Conservation (phyloP, 2,329 filamentous ascomycete species). For the Graphiopsis chlorocephala region DNA sequence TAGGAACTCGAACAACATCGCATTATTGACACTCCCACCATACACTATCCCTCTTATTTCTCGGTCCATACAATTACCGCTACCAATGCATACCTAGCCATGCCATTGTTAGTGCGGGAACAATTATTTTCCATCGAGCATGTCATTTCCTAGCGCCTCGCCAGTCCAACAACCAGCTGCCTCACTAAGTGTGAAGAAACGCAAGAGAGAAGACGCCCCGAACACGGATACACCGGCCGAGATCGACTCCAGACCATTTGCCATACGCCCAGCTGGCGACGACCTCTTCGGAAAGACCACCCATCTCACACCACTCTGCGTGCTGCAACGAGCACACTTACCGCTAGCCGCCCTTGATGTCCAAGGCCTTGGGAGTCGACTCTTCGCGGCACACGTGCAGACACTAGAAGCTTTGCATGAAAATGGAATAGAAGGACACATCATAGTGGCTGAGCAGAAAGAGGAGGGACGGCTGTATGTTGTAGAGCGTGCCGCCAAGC, state of each 20-base stretch:
- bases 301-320: constrained; percentile 31
- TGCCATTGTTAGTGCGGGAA: constrained; percentile 5
- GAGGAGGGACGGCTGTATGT: constrained; percentile 56
- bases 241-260: constrained; percentile 28
- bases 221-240: constrained; percentile 12
- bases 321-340: constrained; percentile 60
- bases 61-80: background rate
- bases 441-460: constrained; percentile 62
- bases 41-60: background rate
- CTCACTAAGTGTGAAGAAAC: constrained; percentile 17
- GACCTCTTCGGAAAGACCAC: constrained; percentile 27
- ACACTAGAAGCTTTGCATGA: constrained; percentile 59
- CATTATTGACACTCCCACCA: background rate
- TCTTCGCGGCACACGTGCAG: constrained; percentile 61
- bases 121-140: constrained; percentile 1
- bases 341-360: constrained; percentile 63
- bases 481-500: constrained; percentile 62
- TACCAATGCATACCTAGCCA: constrained; percentile 11
- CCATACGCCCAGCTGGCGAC: constrained; percentile 24
- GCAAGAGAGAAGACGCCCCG: constrained; percentile 18
- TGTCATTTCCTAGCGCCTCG: constrained; percentile 14
- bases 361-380: constrained; percentile 49
- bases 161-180: background rate
- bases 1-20: background rate
- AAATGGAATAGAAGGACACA: constrained; percentile 45